Evolutionary conservation across 257 asterid species (phyloP).

Genomic region (Plantago elongata): DNA sequence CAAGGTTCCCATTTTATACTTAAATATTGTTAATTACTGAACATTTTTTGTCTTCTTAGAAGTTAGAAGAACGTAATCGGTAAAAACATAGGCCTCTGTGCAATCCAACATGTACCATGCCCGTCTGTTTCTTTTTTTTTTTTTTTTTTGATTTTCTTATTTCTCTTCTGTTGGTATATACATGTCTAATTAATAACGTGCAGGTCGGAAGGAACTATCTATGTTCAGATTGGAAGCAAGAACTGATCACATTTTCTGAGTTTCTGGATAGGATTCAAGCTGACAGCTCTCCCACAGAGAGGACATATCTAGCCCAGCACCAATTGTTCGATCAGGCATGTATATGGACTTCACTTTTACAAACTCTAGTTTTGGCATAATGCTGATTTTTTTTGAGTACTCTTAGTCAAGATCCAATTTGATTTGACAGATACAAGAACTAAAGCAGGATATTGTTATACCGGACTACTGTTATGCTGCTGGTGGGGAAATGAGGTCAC

Average conservation of each 20-base stretch:
- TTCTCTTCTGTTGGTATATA: background rate
- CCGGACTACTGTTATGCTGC: constrained; percentile 96
- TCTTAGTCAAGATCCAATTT: constrained; percentile 18
- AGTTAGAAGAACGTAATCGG: background rate
- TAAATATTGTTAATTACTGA: background rate
- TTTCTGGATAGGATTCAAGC: constrained; percentile 76
- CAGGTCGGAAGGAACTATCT: constrained; percentile 63
- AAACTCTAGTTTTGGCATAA: constrained; percentile 9
- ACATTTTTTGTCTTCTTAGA: background rate
- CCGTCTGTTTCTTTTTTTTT: background rate
- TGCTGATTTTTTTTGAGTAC: background rate
- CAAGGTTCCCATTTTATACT: no score
- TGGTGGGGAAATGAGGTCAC: constrained; percentile 81
- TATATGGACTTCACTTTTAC: background rate
- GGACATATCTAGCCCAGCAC: constrained; percentile 86
- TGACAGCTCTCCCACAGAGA: constrained; percentile 36
- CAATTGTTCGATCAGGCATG: constrained; percentile 89
- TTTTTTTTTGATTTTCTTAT: background rate
- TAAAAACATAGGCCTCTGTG: background rate
- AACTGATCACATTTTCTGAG: constrained; percentile 83
- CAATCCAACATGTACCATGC: background rate
- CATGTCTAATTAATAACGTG: constrained; percentile 9
- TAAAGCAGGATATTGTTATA: constrained; percentile 68
- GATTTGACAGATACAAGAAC: constrained; percentile 71
- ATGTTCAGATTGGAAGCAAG: constrained; percentile 69